Conservation (phyloP, 2,329 filamentous ascomycete genomes). For the Aureobasidium lini region DNA sequence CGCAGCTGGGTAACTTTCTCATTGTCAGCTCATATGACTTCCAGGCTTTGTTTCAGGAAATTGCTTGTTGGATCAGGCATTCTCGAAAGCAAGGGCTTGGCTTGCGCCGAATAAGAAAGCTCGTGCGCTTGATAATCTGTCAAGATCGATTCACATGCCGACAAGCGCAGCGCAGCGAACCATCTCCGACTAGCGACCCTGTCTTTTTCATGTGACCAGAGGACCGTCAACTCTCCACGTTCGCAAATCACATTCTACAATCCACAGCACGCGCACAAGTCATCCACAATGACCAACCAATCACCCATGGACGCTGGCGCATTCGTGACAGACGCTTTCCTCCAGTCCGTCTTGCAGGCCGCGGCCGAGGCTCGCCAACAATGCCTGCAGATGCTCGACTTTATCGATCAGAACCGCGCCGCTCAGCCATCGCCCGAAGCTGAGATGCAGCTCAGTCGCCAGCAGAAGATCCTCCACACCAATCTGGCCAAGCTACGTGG, state of each 20-base stretch:
- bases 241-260: slow-evolving; percentile 4
- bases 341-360: slow-evolving; percentile 61
- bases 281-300: slow-evolving; percentile 3
- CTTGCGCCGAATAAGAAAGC: neutral
- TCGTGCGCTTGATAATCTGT: neutral
- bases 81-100: neutral
- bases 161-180: neutral
- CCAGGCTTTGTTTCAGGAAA: no score
- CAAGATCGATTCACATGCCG: neutral
- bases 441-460: slow-evolving; percentile 57
- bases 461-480: slow-evolving; percentile 73
- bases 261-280: neutral
- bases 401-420: slow-evolving; percentile 42
- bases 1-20: no score
- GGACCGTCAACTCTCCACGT: neutral
- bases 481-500: slow-evolving; percentile 74
- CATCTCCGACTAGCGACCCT: slow-evolving; percentile 1
- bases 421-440: slow-evolving; percentile 40
- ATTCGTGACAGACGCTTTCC: slow-evolving; percentile 53
- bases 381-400: slow-evolving; percentile 51
- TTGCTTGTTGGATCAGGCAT: no score
- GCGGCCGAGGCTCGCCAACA: slow-evolving; percentile 68
- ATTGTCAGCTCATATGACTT: no score
- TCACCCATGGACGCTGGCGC: slow-evolving; percentile 14
- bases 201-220: neutral